These are phyloP conservation scores for Juglanconis sp. DNA, from an alignment of 2,329 filamentous ascomycete genomes.

Conservation along the genomic window DNA sequence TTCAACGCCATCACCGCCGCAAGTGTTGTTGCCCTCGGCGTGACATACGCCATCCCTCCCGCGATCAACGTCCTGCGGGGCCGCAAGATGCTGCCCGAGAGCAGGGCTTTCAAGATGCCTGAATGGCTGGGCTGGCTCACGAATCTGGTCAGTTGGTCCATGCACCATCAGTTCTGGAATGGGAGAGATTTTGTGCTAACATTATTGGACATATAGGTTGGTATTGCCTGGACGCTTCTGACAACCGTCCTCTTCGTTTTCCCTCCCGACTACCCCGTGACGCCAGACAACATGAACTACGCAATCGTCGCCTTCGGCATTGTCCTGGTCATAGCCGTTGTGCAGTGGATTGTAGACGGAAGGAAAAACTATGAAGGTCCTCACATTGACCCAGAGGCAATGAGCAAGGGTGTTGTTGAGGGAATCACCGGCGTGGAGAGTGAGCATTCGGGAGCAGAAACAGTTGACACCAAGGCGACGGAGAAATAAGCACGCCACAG, in stretches of 20 bases:
- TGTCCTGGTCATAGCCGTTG: conserved; percentile 41
- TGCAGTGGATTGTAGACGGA: conserved; percentile 47
- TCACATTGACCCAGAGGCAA: conserved; percentile 23
- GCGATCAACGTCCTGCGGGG: conserved; percentile 66
- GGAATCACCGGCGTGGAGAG: conserved; percentile 17
- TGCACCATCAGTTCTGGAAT: background rate
- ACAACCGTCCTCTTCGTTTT: conserved; percentile 75
- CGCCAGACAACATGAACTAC: conserved; percentile 66
- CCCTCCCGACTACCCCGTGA: conserved; percentile 64
- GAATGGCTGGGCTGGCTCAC: conserved; percentile 34
- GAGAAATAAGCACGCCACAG: conserved; percentile 1
- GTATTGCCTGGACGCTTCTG: conserved; percentile 63
- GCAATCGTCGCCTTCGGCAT: conserved; percentile 46
- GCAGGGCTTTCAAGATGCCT: conserved; percentile 32
- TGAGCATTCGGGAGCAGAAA: background rate
- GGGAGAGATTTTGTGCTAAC: conserved; percentile 24
- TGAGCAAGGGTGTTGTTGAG: conserved; percentile 21
- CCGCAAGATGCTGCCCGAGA: conserved; percentile 60
- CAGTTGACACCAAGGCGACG: conserved; percentile 2
- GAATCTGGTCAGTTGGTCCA: conserved; percentile 21
- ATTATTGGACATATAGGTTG: conserved; percentile 34
- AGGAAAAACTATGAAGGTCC: conserved; percentile 45
- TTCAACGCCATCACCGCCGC: conserved; percentile 71
- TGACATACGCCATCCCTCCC: conserved; percentile 73
- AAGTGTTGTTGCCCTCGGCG: conserved; percentile 67